Percentiles rank a stretch among this genome's conserved stretches.
These are phyloP conservation scores for Alloteropsis angusta DNA, from an alignment of 202 grass and related monocot genomes.

Conservation along the genomic window DNA sequence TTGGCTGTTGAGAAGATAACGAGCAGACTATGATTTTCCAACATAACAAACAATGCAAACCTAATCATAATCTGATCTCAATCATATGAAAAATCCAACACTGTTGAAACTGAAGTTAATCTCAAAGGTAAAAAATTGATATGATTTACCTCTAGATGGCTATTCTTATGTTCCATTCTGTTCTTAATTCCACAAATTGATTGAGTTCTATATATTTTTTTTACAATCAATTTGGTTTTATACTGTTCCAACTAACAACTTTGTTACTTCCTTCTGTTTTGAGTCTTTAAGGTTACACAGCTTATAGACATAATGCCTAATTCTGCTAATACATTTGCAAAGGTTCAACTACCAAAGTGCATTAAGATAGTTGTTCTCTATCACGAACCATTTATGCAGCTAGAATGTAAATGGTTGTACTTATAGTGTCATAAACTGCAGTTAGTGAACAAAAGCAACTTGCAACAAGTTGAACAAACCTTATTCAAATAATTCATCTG, in stretches of 20 bases:
- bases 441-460: background rate
- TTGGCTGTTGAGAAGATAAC: conserved; percentile 7
- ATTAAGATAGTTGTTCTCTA: background rate
- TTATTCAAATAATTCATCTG: conserved; percentile 99
- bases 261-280: background rate
- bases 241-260: background rate
- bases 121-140: background rate
- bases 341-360: background rate
- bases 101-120: background rate
- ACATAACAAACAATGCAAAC: background rate
- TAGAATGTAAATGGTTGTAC: background rate
- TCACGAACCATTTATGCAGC: background rate
- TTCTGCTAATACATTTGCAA: background rate
- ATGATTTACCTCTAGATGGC: background rate
- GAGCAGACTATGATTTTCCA: background rate
- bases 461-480: conserved; percentile 35
- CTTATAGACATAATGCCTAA: background rate
- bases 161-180: background rate
- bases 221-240: background rate
- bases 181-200: background rate
- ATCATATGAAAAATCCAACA: background rate
- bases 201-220: background rate
- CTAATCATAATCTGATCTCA: background rate
- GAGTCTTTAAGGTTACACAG: background rate
- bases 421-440: background rate